phyloP scores from a whole-genome alignment of 2,329 filamentous ascomycete species.

The Ustulina deusta region DNA sequence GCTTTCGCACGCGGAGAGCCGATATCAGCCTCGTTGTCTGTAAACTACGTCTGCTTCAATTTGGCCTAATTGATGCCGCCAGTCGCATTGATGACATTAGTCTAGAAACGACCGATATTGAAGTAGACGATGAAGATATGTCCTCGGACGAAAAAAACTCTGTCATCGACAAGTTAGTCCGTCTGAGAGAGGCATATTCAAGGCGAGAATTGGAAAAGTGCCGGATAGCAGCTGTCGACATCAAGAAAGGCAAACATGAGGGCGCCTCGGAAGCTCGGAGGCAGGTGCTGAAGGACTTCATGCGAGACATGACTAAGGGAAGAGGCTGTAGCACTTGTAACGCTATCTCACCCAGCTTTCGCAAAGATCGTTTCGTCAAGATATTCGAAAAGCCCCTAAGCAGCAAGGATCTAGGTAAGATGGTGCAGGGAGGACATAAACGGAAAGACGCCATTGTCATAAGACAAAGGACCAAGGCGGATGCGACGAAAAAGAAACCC shows the following conservation, averaged over 20 bases:
- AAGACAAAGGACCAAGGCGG: conserved; percentile 50
- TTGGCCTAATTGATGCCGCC: conserved; percentile 76
- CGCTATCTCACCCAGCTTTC: conserved; percentile 82
- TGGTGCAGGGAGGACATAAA: conserved; percentile 76
- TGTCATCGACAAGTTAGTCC: conserved; percentile 64
- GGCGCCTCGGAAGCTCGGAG: conserved; percentile 82
- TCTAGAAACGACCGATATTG: conserved; percentile 50
- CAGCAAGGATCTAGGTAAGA: conserved; percentile 79
- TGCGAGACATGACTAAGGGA: conserved; percentile 76
- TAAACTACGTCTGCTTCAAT: conserved; percentile 86
- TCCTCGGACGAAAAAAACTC: conserved; percentile 67
- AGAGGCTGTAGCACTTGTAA: conserved; percentile 75
- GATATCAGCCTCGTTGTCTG: conserved; percentile 84
- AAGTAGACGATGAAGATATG: conserved; percentile 65
- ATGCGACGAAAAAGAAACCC: conserved; percentile 51
- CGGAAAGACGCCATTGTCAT: conserved; percentile 77
- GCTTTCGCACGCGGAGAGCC: conserved; percentile 81
- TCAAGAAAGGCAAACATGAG: conserved; percentile 80
- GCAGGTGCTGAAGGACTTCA: conserved; percentile 82
- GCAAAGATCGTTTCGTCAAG: conserved; percentile 92
- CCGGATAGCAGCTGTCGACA: conserved; percentile 61
- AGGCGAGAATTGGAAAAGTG: conserved; percentile 75
- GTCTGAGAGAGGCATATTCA: conserved; percentile 74
- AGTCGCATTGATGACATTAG: conserved; percentile 59
- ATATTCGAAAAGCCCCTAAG: conserved; percentile 88